Conservation (phyloP, 805 yeast species). For the Wickerhamiella australiensis region DNA sequence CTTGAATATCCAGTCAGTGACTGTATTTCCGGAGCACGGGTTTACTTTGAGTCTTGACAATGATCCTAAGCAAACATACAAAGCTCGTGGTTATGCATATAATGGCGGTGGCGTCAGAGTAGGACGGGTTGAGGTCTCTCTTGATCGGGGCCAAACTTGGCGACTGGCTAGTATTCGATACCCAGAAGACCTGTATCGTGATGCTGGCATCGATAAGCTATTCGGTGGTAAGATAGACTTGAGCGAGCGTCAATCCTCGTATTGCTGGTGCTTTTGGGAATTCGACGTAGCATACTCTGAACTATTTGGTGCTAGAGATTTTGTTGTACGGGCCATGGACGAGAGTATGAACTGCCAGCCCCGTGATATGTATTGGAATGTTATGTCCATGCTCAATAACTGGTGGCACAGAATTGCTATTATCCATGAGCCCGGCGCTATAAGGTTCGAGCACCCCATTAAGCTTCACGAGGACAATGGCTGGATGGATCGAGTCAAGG, state of each 20-base stretch:
- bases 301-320: constrained; percentile 23
- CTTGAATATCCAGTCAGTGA: constrained; percentile 29
- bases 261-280: constrained; percentile 32
- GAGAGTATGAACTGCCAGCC: constrained; percentile 30
- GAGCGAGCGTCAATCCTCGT: constrained; percentile 27
- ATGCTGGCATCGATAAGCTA: constrained; percentile 26
- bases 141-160: constrained; percentile 29
- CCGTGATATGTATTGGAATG: constrained; percentile 32
- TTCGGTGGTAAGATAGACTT: constrained; percentile 30
- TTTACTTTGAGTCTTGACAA: constrained; percentile 17
- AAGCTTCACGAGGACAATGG: constrained; percentile 20
- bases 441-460: constrained; percentile 22
- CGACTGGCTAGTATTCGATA: constrained; percentile 25
- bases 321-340: constrained; percentile 31
- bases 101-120: constrained; percentile 31
- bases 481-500: constrained; percentile 32
- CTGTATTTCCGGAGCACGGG: constrained; percentile 27
- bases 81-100: constrained; percentile 29
- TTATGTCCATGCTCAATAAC: constrained; percentile 30
- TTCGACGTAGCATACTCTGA: constrained; percentile 21
- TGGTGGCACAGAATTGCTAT: constrained; percentile 30
- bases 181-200: constrained; percentile 29
- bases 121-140: constrained; percentile 29
- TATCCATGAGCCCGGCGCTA: constrained; percentile 19
- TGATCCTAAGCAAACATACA: constrained; percentile 17